phyloP scores from a whole-genome alignment of 2,329 filamentous ascomycete species.

The Penicillium expansum region DNA sequence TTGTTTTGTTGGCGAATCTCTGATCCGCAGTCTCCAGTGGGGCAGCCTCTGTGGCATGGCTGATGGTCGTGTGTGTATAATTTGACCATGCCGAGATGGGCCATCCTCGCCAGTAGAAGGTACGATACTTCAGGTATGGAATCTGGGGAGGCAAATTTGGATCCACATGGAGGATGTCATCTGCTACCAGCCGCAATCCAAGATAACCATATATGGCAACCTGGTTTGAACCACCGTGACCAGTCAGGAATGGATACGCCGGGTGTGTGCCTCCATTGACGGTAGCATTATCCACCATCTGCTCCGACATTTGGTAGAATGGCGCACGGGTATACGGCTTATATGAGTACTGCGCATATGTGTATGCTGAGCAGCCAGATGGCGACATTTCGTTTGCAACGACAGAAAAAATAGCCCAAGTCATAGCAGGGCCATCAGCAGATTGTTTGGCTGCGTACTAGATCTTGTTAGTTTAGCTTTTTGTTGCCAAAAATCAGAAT shows the following conservation, averaged over 20 bases:
- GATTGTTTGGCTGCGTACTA: constrained; percentile 67
- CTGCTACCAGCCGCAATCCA: constrained; percentile 59
- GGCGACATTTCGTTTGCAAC: constrained; percentile 64
- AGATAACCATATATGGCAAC: constrained; percentile 67
- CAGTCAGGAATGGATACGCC: constrained; percentile 69
- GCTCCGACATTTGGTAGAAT: constrained; percentile 70
- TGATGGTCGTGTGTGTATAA: constrained; percentile 62
- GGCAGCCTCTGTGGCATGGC: constrained; percentile 47
- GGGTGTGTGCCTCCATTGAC: constrained; percentile 66
- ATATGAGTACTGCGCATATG: constrained; percentile 63
- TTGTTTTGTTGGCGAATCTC: constrained; percentile 53
- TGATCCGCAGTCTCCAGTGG: constrained; percentile 53
- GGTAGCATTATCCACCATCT: constrained; percentile 59
- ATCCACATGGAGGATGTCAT: constrained; percentile 59
- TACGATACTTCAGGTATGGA: constrained; percentile 58
- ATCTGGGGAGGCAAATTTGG: constrained; percentile 66
- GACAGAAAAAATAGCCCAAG: constrained; percentile 67
- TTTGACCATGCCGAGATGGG: constrained; percentile 62
- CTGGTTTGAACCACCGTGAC: constrained; percentile 67
- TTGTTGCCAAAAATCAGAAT: background rate
- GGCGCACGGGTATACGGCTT: constrained; percentile 64
- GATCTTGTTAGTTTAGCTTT: background rate
- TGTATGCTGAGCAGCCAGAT: constrained; percentile 66
- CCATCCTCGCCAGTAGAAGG: constrained; percentile 65
- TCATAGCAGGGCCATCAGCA: constrained; percentile 68